Conservation (phyloP, 495 filamentous ascomycete genomes). For the Cercophora samala region DNA sequence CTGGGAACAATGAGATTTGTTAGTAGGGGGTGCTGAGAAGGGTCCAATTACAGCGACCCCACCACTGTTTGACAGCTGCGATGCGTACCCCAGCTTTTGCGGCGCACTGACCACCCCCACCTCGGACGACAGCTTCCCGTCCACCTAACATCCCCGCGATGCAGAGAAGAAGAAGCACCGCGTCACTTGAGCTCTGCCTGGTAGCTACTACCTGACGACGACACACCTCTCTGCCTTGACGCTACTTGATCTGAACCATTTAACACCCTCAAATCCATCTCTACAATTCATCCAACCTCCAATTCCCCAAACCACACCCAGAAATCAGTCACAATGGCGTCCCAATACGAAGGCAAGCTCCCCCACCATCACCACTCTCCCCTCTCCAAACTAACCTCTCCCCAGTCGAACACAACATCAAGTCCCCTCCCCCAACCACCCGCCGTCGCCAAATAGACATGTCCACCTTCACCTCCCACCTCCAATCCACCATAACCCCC, state of each 20-base stretch:
- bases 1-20: not conserved
- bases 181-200: slow-evolving; percentile 25
- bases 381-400: slow-evolving; percentile 14
- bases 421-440: slow-evolving; percentile 33
- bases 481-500: slow-evolving; percentile 40
- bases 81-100: not conserved
- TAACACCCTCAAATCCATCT: not conserved
- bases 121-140: slow-evolving; percentile 10
- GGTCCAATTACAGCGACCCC: not conserved
- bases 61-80: not conserved
- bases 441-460: slow-evolving; percentile 71
- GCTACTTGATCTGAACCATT: not conserved
- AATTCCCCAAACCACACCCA: not conserved
- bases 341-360: slow-evolving; percentile 44
- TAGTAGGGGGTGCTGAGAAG: not conserved
- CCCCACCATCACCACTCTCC: slow-evolving; percentile 12
- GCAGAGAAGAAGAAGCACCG: slow-evolving; percentile 20
- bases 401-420: slow-evolving; percentile 82
- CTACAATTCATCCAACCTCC: too few relatives aligned
- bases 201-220: not conserved
- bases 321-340: slow-evolving; percentile 36
- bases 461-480: slow-evolving; percentile 79
- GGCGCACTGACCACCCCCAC: slow-evolving; percentile 16
- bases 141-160: slow-evolving; percentile 17
- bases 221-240: not conserved